Evolutionary conservation across 2,329 filamentous ascomycete species (phyloP).

Genomic region (Calonectria naviculata): DNA sequence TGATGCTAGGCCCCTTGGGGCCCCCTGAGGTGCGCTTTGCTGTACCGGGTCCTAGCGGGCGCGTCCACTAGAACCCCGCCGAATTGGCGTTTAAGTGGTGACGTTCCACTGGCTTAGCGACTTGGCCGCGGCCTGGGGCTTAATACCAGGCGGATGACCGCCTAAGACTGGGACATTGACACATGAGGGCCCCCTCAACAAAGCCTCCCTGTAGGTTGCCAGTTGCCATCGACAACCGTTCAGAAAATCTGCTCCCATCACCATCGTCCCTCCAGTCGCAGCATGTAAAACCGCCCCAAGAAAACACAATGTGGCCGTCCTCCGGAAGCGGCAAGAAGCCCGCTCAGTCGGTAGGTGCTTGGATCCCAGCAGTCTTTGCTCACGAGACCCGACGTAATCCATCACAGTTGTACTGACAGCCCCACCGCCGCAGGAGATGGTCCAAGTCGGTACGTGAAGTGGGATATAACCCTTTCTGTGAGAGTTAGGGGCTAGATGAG

Average conservation of each 20-base stretch:
- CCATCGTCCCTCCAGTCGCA: constrained; percentile 16
- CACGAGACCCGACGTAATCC: constrained; percentile 39
- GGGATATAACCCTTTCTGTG: constrained; percentile 11
- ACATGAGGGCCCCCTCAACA: constrained; percentile 20
- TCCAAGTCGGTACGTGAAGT: constrained; percentile 88
- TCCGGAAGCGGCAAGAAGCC: constrained; percentile 76
- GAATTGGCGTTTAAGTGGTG: constrained; percentile 12
- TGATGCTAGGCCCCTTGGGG: neutral
- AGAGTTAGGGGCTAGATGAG: constrained; percentile 7
- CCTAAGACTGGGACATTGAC: constrained; percentile 14
- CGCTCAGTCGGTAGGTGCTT: constrained; percentile 72
- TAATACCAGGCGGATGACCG: neutral
- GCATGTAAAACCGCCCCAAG: constrained; percentile 34
- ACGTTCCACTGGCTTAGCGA: constrained; percentile 13
- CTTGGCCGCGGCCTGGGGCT: neutral
- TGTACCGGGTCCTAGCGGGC: constrained; percentile 6
- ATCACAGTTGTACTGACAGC: constrained; percentile 47
- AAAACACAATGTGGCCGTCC: constrained; percentile 70
- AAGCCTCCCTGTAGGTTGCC: neutral
- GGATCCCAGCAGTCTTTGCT: constrained; percentile 27
- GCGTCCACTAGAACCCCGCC: constrained; percentile 10
- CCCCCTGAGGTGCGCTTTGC: neutral
- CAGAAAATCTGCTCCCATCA: constrained; percentile 18
- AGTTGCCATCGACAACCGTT: constrained; percentile 18
- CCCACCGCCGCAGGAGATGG: constrained; percentile 85